phyloP scores from a whole-genome alignment of 805 yeast genomes.

The Ogataea siamensis region DNA sequence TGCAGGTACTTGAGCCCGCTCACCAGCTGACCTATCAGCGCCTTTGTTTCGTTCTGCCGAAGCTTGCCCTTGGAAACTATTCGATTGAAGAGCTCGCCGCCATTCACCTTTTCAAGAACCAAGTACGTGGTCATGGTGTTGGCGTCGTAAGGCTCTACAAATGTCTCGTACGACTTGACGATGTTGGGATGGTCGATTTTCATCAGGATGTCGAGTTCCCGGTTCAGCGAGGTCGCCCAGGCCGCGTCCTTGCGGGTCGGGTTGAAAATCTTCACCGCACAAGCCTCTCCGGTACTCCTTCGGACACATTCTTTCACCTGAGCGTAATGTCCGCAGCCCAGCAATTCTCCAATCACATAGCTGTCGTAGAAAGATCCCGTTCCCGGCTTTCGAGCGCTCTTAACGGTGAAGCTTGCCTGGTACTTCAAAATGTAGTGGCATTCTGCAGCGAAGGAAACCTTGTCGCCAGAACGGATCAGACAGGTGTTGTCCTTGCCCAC shows the following conservation, averaged over 20 bases:
- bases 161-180: slow-evolving; percentile 58
- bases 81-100: slow-evolving; percentile 74
- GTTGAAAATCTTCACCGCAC: slow-evolving; percentile 71
- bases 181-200: slow-evolving; percentile 69
- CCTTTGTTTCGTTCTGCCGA: slow-evolving; percentile 59
- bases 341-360: slow-evolving; percentile 52
- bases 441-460: slow-evolving; percentile 47
- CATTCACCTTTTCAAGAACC: slow-evolving; percentile 69
- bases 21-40: slow-evolving; percentile 50
- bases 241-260: slow-evolving; percentile 35
- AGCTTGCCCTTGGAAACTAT: slow-evolving; percentile 63
- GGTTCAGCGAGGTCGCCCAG: slow-evolving; percentile 42
- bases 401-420: slow-evolving; percentile 5
- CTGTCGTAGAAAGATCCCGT: slow-evolving; percentile 52
- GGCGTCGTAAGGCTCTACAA: slow-evolving; percentile 49
- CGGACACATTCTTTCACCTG: slow-evolving; percentile 70
- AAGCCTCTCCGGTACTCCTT: slow-evolving; percentile 54
- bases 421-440: slow-evolving; percentile 33
- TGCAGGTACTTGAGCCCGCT: slow-evolving; percentile 83
- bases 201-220: slow-evolving; percentile 65
- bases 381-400: slow-evolving; percentile 8
- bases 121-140: slow-evolving; percentile 52
- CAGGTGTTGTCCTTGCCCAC: slow-evolving; percentile 48
- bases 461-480: slow-evolving; percentile 62
- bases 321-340: slow-evolving; percentile 81